Conservation (phyloP, 495 filamentous ascomycete species). For the Annulohypoxylon moriforme region DNA sequence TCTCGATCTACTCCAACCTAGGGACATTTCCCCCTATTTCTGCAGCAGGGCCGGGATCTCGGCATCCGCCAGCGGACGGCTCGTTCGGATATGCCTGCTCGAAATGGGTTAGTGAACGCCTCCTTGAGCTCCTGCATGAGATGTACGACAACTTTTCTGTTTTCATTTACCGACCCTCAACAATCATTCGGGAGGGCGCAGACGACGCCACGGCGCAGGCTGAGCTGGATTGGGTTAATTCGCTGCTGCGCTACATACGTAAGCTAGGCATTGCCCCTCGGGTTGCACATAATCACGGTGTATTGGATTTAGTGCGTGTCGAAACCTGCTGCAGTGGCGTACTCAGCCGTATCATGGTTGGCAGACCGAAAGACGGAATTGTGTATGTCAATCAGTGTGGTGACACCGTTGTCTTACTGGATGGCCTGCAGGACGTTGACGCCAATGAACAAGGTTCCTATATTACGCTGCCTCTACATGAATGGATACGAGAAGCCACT, state of each 20-base stretch:
- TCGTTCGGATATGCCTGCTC: conserved; percentile 35
- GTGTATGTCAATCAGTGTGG: background rate
- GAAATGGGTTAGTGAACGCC: conserved; percentile 40
- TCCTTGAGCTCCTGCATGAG: conserved; percentile 5
- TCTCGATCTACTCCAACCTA: background rate
- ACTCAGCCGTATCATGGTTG: background rate
- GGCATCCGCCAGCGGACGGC: conserved; percentile 10
- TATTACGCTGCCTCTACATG: background rate
- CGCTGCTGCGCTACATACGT: conserved; percentile 27
- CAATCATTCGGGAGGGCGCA: conserved; percentile 37
- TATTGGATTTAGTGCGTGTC: conserved; percentile 33
- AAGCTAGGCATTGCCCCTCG: conserved; percentile 26
- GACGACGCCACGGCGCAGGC: conserved; percentile 18
- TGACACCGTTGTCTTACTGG: background rate
- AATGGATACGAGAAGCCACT: background rate
- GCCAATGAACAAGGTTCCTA: background rate
- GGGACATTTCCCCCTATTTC: background rate
- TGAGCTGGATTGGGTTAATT: conserved; percentile 42
- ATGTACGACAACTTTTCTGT: background rate
- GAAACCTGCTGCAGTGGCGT: background rate
- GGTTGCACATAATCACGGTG: conserved; percentile 17
- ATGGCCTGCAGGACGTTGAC: background rate
- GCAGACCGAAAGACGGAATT: background rate
- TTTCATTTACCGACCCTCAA: conserved; percentile 44
- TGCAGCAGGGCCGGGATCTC: background rate